phyloP scores from a whole-genome alignment of 805 yeast genomes.

The Ogataea angusta region DNA sequence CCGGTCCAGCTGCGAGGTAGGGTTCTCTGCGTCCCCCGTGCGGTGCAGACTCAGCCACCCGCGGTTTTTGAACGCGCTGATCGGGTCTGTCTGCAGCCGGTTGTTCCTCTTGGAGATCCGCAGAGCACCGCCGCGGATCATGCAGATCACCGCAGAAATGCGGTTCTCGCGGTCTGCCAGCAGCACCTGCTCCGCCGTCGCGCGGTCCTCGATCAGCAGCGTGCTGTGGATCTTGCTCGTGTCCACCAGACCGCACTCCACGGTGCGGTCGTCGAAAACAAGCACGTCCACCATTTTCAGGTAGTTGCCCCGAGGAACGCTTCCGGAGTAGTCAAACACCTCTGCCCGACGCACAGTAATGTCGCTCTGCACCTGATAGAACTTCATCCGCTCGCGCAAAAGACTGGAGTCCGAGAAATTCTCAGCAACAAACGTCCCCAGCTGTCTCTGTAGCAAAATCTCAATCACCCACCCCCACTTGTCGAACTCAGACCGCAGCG shows the following conservation, averaged over 20 bases:
- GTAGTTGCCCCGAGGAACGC: slow-evolving; percentile 40
- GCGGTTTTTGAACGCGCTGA: slow-evolving; percentile 19
- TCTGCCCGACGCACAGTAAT: slow-evolving; percentile 56
- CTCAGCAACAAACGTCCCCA: slow-evolving; percentile 67
- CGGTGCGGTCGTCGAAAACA: slow-evolving; percentile 49
- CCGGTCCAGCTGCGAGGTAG: slow-evolving; percentile 18
- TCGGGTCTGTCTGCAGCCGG: slow-evolving; percentile 31
- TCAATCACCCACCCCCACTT: slow-evolving; percentile 65
- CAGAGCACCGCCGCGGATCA: slow-evolving; percentile 24
- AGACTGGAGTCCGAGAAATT: slow-evolving; percentile 54
- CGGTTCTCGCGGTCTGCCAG: slow-evolving; percentile 26
- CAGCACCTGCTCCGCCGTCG: slow-evolving; percentile 47
- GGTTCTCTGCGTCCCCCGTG: slow-evolving; percentile 23
- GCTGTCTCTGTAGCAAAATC: slow-evolving; percentile 42
- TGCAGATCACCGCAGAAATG: slow-evolving; percentile 27
- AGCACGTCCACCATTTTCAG: slow-evolving; percentile 60
- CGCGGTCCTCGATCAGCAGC: slow-evolving; percentile 49
- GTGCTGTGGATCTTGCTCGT: slow-evolving; percentile 54
- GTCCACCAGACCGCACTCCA: slow-evolving; percentile 65
- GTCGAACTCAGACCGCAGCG: slow-evolving; percentile 50
- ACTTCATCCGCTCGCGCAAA: slow-evolving; percentile 35
- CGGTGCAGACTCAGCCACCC: slow-evolving; percentile 18
- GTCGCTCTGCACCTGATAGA: slow-evolving; percentile 34
- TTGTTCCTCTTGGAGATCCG: slow-evolving; percentile 28
- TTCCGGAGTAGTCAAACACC: slow-evolving; percentile 47